Evolutionary conservation across 257 asterid genomes (phyloP).

Genomic region (Lithospermum erythrorhizon): DNA sequence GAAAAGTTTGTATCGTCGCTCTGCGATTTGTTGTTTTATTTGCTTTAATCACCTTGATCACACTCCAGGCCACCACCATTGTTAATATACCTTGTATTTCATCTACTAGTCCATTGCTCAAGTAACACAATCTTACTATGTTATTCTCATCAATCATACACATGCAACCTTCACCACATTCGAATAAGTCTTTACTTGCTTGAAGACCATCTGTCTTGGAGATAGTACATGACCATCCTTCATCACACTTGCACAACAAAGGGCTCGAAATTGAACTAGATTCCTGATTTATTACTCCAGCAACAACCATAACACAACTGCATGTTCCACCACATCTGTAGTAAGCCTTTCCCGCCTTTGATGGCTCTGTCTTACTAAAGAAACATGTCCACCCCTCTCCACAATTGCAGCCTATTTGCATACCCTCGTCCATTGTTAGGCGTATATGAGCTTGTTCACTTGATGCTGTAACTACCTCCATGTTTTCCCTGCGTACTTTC

Average conservation of each 20-base stretch:
- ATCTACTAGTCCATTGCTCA: background rate
- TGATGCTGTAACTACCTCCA: background rate
- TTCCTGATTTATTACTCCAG: background rate
- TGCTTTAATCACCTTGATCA: background rate
- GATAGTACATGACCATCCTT: slow-evolving; percentile 14
- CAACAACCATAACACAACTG: background rate
- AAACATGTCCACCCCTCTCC: slow-evolving; percentile 3
- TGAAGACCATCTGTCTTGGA: slow-evolving; percentile 9
- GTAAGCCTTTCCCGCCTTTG: slow-evolving; percentile 4
- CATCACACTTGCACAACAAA: slow-evolving; percentile 12
- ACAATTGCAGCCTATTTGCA: background rate
- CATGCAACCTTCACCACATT: slow-evolving; percentile 13
- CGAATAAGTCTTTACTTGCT: slow-evolving; percentile 1
- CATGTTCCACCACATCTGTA: slow-evolving; percentile 2
- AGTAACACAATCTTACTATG: background rate
- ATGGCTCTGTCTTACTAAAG: background rate
- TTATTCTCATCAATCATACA: slow-evolving; percentile 12
- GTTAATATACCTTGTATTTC: too few species aligned
- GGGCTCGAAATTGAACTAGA: background rate
- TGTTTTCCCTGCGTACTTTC: background rate
- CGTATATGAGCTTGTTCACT: background rate
- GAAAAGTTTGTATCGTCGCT: background rate
- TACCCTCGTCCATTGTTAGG: background rate
- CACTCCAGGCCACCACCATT: too few species aligned
- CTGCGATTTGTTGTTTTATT: background rate